phyloP scores from a whole-genome alignment of 805 yeast genomes.

The Candida tallmaniae region DNA sequence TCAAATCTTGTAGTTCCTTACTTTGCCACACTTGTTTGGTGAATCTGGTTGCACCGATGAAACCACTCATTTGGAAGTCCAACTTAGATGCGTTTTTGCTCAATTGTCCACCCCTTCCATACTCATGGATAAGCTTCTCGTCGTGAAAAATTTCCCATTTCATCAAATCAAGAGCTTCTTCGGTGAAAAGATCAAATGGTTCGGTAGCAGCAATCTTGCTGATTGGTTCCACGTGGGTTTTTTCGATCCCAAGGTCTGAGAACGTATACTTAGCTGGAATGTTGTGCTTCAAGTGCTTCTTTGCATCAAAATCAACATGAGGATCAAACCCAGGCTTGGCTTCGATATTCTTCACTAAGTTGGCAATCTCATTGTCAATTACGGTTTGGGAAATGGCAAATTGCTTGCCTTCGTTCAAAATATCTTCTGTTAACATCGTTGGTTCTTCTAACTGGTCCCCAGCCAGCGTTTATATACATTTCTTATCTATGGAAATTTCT shows the following conservation, averaged over 20 bases:
- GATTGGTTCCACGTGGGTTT: constrained; percentile 27
- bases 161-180: constrained; percentile 24
- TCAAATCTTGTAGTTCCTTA: constrained; percentile 18
- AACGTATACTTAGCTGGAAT: constrained; percentile 30
- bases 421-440: constrained; percentile 6
- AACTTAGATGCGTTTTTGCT: constrained; percentile 18
- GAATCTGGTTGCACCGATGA: constrained; percentile 17
- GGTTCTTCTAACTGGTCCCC: too few species aligned
- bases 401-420: constrained; percentile 7
- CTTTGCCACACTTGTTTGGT: constrained; percentile 21
- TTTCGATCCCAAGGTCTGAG: constrained; percentile 28
- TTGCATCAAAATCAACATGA: constrained; percentile 9
- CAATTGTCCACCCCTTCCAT: constrained; percentile 19
- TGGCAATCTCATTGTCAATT: constrained; percentile 6
- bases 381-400: constrained; percentile 4
- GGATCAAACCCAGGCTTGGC: constrained; percentile 10
- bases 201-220: constrained; percentile 28
- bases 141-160: constrained; percentile 19
- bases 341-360: constrained; percentile 1
- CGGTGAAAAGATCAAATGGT: constrained; percentile 23
- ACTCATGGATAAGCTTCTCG: constrained; percentile 14
- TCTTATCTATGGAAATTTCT: too few species aligned
- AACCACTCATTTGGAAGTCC: constrained; percentile 26
- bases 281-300: constrained; percentile 13
- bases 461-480: too few species aligned